These are phyloP conservation scores for Stylonectria norvegica DNA, from an alignment of 2,329 filamentous ascomycete genomes.

Conservation along the genomic window DNA sequence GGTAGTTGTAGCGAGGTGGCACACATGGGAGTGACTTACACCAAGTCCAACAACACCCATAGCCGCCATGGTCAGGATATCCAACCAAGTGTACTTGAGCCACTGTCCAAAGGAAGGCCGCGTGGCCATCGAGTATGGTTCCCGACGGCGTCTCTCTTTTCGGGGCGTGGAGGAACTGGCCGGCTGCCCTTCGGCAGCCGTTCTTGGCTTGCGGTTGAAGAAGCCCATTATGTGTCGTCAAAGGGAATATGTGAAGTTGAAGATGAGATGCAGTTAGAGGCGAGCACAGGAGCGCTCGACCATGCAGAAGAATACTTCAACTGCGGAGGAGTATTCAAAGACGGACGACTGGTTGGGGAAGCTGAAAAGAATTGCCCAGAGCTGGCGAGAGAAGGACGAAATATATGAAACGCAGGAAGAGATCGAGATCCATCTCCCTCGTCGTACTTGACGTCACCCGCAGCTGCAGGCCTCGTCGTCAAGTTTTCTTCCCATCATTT, in stretches of 20 bases:
- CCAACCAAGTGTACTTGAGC: slow-evolving; percentile 64
- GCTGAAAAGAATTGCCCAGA: no score
- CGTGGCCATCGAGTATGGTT: slow-evolving; percentile 42
- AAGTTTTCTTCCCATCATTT: no score
- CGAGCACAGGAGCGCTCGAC: no score
- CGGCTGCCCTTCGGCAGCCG: not conserved
- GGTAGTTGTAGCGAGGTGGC: not conserved
- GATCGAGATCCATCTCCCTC: not conserved
- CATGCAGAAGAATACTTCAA: no score
- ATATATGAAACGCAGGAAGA: not conserved
- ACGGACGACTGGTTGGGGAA: no score
- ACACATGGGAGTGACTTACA: slow-evolving; percentile 45
- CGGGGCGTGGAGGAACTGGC: not conserved
- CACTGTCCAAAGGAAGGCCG: slow-evolving; percentile 65
- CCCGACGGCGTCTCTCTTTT: slow-evolving; percentile 6
- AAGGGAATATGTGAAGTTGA: no score
- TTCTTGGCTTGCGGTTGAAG: not conserved
- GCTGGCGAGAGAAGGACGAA: no score
- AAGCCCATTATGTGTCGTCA: no score
- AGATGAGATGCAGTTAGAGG: no score
- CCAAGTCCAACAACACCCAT: slow-evolving; percentile 66
- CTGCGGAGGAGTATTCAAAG: no score
- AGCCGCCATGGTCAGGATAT: slow-evolving; percentile 63
- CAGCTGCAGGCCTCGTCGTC: no score
- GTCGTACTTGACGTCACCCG: not conserved